A percentile compares a stretch with the other conserved stretches of the same genome.
Conservation (phyloP, 1,284 basidiomycete genomes). For the Pyrrhoderma noxium region DNA sequence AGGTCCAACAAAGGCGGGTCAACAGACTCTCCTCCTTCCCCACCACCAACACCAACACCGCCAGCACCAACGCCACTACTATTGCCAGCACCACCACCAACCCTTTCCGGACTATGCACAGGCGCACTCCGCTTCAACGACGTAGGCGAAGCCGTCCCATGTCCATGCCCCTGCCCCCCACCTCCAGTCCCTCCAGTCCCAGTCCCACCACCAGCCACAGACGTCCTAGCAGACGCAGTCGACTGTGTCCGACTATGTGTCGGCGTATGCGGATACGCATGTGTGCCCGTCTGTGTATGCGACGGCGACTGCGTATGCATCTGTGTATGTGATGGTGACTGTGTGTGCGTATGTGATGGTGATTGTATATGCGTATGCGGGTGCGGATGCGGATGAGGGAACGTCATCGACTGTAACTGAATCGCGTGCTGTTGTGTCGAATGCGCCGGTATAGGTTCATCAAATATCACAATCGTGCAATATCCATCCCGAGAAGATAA, state of each 20-base stretch:
- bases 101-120: slow-evolving; percentile 26
- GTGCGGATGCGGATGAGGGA: slow-evolving; percentile 53
- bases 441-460: slow-evolving; percentile 82
- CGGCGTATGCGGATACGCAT: too few relatives aligned
- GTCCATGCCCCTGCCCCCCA: too few relatives aligned
- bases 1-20: too few relatives aligned
- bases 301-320: too few relatives aligned
- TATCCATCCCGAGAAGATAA: slow-evolving; percentile 94
- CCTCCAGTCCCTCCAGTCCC: too few relatives aligned
- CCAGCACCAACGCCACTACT: neutral
- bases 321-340: too few relatives aligned
- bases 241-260: too few relatives aligned
- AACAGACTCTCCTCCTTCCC: too few relatives aligned
- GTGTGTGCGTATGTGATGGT: slow-evolving; percentile 28
- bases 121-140: slow-evolving; percentile 49
- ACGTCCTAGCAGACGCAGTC: slow-evolving; percentile 1
- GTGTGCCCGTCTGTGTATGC: too few relatives aligned
- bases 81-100: neutral
- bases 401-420: slow-evolving; percentile 81
- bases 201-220: slow-evolving; percentile 26
- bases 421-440: slow-evolving; percentile 84
- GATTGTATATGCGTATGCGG: slow-evolving; percentile 28
- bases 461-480: slow-evolving; percentile 88
- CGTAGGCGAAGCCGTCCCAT: slow-evolving; percentile 36
- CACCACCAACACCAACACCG: too few relatives aligned